phyloP scores from a whole-genome alignment of 495 filamentous ascomycete species.

The Daldinia caldariorum region DNA sequence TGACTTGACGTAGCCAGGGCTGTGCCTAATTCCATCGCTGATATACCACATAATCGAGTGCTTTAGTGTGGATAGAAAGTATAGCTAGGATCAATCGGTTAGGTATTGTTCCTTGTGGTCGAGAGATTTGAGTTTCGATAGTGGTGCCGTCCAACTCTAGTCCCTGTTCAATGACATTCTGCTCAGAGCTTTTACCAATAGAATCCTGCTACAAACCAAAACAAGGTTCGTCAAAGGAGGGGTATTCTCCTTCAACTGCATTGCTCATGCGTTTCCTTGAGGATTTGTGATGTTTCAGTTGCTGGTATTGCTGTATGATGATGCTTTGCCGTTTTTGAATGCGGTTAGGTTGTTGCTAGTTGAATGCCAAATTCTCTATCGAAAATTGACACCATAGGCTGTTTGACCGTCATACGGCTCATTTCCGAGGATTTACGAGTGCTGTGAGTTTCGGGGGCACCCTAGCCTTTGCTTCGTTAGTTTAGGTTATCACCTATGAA shows the following conservation, averaged over 20 bases:
- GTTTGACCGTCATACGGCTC: neutral
- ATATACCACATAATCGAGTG: neutral
- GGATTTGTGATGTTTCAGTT: neutral
- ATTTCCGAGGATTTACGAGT: neutral
- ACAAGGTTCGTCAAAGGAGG: no score
- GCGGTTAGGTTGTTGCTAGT: neutral
- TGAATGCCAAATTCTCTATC: neutral
- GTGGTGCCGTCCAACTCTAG: neutral
- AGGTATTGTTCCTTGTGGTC: conserved; percentile 8
- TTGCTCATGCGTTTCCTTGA: neutral
- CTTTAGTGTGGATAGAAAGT: neutral
- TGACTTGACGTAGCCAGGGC: conserved; percentile 3
- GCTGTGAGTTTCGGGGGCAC: neutral
- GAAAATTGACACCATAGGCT: neutral
- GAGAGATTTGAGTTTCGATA: conserved; percentile 20
- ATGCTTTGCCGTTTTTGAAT: neutral
- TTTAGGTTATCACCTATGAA: neutral
- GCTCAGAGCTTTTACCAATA: neutral
- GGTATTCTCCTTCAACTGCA: neutral
- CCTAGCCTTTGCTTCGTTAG: neutral
- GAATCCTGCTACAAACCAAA: no score
- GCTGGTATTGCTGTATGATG: neutral
- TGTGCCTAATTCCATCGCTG: neutral
- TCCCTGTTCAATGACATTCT: conserved; percentile 5
- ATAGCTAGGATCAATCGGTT: neutral